These are phyloP conservation scores for Aspergillus cejpii DNA, from an alignment of 2,329 filamentous ascomycete species.

Conservation along the genomic window DNA sequence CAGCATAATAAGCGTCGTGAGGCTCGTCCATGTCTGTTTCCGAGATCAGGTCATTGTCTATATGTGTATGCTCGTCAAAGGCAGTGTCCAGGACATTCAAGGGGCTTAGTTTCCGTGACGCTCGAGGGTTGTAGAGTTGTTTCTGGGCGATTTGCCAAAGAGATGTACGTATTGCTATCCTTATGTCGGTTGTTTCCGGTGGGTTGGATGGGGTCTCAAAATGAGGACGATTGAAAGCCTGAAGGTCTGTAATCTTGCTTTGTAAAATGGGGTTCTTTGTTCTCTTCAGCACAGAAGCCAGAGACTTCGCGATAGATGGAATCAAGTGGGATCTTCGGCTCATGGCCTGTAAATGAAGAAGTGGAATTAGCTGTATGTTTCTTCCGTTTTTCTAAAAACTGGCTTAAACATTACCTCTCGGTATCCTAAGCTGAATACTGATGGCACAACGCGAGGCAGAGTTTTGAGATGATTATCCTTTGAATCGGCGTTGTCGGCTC, in stretches of 20 bases:
- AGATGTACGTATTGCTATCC: constrained; percentile 21
- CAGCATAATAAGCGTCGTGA: background rate
- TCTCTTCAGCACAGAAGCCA: constrained; percentile 27
- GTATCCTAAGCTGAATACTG: constrained; percentile 28
- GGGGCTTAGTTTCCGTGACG: constrained; percentile 7
- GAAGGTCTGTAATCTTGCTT: constrained; percentile 11
- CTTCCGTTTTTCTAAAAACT: background rate
- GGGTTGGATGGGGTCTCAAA: background rate
- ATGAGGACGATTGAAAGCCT: background rate
- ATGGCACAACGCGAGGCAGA: constrained; percentile 25
- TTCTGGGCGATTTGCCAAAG: constrained; percentile 32
- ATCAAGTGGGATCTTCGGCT: constrained; percentile 32
- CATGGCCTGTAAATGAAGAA: constrained; percentile 24
- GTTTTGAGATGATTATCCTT: constrained; percentile 7
- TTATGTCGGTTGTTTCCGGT: constrained; percentile 7
- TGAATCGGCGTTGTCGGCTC: background rate
- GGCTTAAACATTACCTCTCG: constrained; percentile 22
- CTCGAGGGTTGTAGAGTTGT: constrained; percentile 16
- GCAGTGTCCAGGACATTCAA: background rate
- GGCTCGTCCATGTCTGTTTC: constrained; percentile 1
- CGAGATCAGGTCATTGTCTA: constrained; percentile 3
- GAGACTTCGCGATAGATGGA: constrained; percentile 30
- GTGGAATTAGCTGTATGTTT: background rate
- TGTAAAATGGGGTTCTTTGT: constrained; percentile 13
- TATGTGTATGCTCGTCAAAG: background rate